phyloP scores from a whole-genome alignment of 768 basidiomycete species.

The Sutorius australiensis region DNA sequence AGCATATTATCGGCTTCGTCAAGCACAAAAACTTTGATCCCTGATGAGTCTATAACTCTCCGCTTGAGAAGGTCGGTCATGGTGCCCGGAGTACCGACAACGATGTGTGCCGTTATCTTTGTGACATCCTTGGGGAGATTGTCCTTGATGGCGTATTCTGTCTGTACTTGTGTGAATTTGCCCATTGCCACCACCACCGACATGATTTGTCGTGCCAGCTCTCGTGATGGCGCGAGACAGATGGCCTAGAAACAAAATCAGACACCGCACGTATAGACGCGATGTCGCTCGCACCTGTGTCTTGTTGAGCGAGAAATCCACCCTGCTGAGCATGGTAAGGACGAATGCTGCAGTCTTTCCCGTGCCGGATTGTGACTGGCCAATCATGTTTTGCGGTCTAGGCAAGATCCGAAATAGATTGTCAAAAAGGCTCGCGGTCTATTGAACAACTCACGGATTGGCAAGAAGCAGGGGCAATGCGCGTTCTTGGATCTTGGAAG shows the following conservation, averaged over 20 bases:
- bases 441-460: slow-evolving; percentile 65
- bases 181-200: slow-evolving; percentile 92
- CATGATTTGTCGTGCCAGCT: slow-evolving; percentile 97
- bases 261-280: neutral
- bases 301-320: slow-evolving; percentile 78
- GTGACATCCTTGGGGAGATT: slow-evolving; percentile 62
- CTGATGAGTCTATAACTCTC: slow-evolving; percentile 71
- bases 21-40: slow-evolving; percentile 89
- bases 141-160: slow-evolving; percentile 94
- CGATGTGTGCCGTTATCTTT: slow-evolving; percentile 79
- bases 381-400: slow-evolving; percentile 98
- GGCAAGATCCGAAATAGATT: slow-evolving; percentile 1
- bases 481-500: slow-evolving; percentile 97
- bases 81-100: slow-evolving; percentile 96
- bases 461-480: slow-evolving; percentile 87
- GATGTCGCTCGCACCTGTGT: slow-evolving; percentile 61
- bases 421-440: neutral
- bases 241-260: slow-evolving; percentile 58
- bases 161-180: slow-evolving; percentile 89
- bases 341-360: slow-evolving; percentile 99
- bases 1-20: slow-evolving; percentile 99
- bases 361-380: slow-evolving; percentile 98
- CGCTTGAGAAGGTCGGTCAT: slow-evolving; percentile 81
- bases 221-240: slow-evolving; percentile 96
- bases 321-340: slow-evolving; percentile 92